A percentile compares a stretch with the other conserved stretches of the same genome.
phyloP scores from a whole-genome alignment of 2,329 filamentous ascomycete genomes.

The Cercospora sojina region DNA sequence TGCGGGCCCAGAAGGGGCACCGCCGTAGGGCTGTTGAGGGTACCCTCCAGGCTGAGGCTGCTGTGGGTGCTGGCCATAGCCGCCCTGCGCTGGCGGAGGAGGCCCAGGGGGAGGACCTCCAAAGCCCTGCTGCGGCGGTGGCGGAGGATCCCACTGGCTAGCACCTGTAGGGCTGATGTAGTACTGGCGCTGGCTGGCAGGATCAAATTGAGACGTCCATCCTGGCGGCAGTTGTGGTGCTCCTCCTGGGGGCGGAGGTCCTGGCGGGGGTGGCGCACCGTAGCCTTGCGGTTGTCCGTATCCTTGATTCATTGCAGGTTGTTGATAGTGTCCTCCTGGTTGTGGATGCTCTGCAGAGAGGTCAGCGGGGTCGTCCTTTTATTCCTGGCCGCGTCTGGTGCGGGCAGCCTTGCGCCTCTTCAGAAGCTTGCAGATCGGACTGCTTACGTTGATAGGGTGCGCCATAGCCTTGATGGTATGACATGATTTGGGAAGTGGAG shows the following conservation, averaged over 20 bases:
- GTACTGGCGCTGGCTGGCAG: slow-evolving; percentile 16
- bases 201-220: slow-evolving; percentile 21
- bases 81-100: slow-evolving; percentile 27
- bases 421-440: neutral
- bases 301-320: slow-evolving; percentile 20
- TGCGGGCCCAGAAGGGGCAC: slow-evolving; percentile 46
- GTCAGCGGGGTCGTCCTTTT: slow-evolving; percentile 16
- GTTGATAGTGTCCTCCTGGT: slow-evolving; percentile 21
- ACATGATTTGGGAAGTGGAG: slow-evolving; percentile 8
- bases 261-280: slow-evolving; percentile 24
- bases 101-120: slow-evolving; percentile 27
- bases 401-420: slow-evolving; percentile 13
- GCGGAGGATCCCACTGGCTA: slow-evolving; percentile 19
- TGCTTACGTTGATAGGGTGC: slow-evolving; percentile 24
- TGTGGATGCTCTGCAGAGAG: slow-evolving; percentile 19
- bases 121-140: slow-evolving; percentile 23
- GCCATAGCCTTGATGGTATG: slow-evolving; percentile 17
- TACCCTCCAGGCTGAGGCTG: slow-evolving; percentile 18
- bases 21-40: slow-evolving; percentile 20
- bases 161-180: slow-evolving; percentile 18
- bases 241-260: slow-evolving; percentile 17
- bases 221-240: slow-evolving; percentile 19
- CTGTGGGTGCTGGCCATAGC: slow-evolving; percentile 19
- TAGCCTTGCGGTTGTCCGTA: slow-evolving; percentile 20
- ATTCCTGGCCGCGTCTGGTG: slow-evolving; percentile 4